A percentile compares a stretch with the other conserved stretches of the same genome.
Evolutionary conservation across 2,329 filamentous ascomycete species (phyloP).

Genomic region (Clonostachys sp.): DNA sequence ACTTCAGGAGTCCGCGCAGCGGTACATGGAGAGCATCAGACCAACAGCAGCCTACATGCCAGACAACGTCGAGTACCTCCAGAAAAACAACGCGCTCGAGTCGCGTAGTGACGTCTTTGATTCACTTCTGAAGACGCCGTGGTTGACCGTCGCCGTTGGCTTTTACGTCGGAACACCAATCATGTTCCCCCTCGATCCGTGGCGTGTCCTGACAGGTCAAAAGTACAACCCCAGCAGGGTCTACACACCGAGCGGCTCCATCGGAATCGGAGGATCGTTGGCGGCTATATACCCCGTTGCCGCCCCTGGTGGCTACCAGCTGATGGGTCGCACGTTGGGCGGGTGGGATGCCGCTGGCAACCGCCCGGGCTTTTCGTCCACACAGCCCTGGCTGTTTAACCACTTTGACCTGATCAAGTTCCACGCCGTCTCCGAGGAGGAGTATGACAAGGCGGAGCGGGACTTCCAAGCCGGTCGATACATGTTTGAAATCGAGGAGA

Average conservation of each 20-base stretch:
- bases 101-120: constrained; percentile 17
- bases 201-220: constrained; percentile 9
- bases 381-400: constrained; percentile 25
- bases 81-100: constrained; percentile 26
- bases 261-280: constrained; percentile 22
- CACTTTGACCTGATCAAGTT: constrained; percentile 24
- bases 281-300: constrained; percentile 23
- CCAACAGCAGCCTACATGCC: constrained; percentile 56
- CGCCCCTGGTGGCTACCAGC: constrained; percentile 25
- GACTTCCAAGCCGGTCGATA: constrained; percentile 19
- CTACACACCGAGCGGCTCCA: constrained; percentile 20
- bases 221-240: constrained; percentile 21
- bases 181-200: constrained; percentile 2
- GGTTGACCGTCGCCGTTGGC: constrained; percentile 16
- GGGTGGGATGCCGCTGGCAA: constrained; percentile 23
- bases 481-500: constrained; percentile 14
- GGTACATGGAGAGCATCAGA: constrained; percentile 56
- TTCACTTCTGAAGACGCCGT: constrained; percentile 10
- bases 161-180: constrained; percentile 29
- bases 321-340: constrained; percentile 18
- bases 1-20: constrained; percentile 27
- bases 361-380: constrained; percentile 16
- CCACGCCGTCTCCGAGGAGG: constrained; percentile 17
- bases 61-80: constrained; percentile 49
- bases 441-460: constrained; percentile 15